Conservation (phyloP, 2,329 filamentous ascomycete species). For the Xenoacremonium recifei region DNA sequence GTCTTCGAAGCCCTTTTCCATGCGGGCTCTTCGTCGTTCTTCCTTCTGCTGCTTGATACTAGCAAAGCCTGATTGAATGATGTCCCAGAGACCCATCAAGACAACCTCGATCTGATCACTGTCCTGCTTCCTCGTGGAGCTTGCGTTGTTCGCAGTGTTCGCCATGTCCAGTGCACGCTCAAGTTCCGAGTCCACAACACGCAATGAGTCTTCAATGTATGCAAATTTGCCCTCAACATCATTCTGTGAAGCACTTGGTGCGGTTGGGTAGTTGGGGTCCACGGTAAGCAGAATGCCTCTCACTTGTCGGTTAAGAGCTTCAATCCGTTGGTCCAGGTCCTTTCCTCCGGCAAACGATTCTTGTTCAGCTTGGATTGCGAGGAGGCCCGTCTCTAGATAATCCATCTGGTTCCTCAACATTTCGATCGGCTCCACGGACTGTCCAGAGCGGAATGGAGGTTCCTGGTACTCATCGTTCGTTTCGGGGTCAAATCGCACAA, state of each 20-base stretch:
- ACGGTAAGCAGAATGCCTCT: slow-evolving; percentile 54
- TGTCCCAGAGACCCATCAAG: slow-evolving; percentile 56
- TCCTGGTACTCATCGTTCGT: slow-evolving; percentile 46
- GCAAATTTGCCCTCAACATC: slow-evolving; percentile 65
- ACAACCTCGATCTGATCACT: slow-evolving; percentile 56
- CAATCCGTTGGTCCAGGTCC: slow-evolving; percentile 53
- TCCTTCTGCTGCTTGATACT: slow-evolving; percentile 54
- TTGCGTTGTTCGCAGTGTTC: slow-evolving; percentile 22
- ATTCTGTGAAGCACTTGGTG: slow-evolving; percentile 55
- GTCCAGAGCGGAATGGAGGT: slow-evolving; percentile 35
- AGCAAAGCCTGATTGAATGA: slow-evolving; percentile 50
- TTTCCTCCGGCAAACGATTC: slow-evolving; percentile 32
- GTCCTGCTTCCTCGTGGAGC: slow-evolving; percentile 21
- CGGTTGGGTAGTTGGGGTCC: slow-evolving; percentile 50
- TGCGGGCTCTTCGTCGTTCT: slow-evolving; percentile 50
- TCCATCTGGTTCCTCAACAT: slow-evolving; percentile 60
- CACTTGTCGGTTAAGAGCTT: slow-evolving; percentile 63
- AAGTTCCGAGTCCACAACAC: slow-evolving; percentile 46
- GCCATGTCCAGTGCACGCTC: slow-evolving; percentile 30
- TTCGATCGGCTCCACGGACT: slow-evolving; percentile 41
- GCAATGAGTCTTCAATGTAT: slow-evolving; percentile 64
- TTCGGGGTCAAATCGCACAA: slow-evolving; percentile 61
- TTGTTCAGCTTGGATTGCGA: slow-evolving; percentile 59
- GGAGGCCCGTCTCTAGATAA: slow-evolving; percentile 67
- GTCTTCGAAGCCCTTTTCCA: slow-evolving; percentile 56